These are phyloP conservation scores for Fusarium graminum DNA, from an alignment of 2,329 filamentous ascomycete genomes.

Conservation along the genomic window DNA sequence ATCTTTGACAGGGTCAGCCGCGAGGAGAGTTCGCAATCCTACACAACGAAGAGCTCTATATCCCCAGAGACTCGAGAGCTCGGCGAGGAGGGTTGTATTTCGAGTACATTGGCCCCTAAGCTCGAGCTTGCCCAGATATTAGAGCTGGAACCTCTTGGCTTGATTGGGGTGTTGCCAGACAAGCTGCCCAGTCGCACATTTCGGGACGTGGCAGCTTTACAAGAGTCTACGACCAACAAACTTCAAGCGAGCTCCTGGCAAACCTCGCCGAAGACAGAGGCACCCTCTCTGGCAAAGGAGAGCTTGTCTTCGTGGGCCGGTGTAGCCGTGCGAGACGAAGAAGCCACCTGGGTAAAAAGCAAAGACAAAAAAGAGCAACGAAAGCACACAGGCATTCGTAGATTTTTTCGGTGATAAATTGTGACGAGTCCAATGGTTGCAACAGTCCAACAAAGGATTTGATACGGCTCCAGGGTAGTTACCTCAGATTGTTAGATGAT, in stretches of 20 bases:
- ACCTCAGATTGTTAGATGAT: not conserved
- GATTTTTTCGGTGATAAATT: conserved; percentile 58
- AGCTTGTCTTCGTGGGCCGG: conserved; percentile 12
- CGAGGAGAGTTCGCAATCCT: conserved; percentile 24
- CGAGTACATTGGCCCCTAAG: conserved; percentile 7
- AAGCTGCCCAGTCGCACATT: not conserved
- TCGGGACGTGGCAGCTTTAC: conserved; percentile 1
- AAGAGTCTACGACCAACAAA: conserved; percentile 25
- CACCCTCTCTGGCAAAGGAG: conserved; percentile 24
- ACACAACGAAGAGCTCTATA: conserved; percentile 24
- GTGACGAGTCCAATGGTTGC: not conserved
- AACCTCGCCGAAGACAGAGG: conserved; percentile 13
- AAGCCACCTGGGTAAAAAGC: conserved; percentile 56
- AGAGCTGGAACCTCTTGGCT: conserved; percentile 15
- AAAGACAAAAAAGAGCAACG: conserved; percentile 7
- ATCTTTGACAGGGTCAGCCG: conserved; percentile 18
- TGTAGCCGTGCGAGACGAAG: conserved; percentile 42
- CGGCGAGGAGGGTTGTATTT: conserved; percentile 5
- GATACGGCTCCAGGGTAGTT: conserved; percentile 16
- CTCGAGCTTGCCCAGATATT: conserved; percentile 20
- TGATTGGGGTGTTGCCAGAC: conserved; percentile 15
- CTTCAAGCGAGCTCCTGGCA: conserved; percentile 14
- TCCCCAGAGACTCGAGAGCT: conserved; percentile 21
- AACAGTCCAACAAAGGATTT: not conserved
- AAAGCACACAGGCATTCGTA: conserved; percentile 57